phyloP scores from a whole-genome alignment of 2,329 filamentous ascomycete species.

The Hypoxylon rubiginosum region DNA sequence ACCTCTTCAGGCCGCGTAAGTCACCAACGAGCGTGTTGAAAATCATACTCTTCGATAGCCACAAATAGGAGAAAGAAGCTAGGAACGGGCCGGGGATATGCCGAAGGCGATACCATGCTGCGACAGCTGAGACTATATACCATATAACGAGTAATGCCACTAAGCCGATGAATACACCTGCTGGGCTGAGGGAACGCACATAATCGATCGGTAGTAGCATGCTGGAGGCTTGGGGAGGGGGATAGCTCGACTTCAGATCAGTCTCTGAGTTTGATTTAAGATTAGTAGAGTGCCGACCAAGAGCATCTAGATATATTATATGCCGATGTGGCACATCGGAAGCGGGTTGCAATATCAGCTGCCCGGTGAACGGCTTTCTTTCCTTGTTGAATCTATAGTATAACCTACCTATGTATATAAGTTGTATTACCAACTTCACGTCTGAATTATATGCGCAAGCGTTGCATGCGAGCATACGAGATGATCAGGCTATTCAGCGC shows the following conservation, averaged over 20 bases:
- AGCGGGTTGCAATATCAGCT: background rate
- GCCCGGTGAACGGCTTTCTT: background rate
- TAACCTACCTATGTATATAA: background rate
- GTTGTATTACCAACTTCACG: background rate
- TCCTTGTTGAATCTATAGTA: background rate
- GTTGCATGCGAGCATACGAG: too few species aligned
- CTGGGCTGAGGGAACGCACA: constrained; percentile 4
- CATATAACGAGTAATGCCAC: constrained; percentile 15
- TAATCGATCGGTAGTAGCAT: constrained; percentile 13
- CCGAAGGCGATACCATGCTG: constrained; percentile 54
- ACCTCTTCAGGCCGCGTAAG: constrained; percentile 31
- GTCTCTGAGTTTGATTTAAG: background rate
- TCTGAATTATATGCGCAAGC: background rate
- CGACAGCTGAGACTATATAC: constrained; percentile 33
- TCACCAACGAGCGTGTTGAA: constrained; percentile 19
- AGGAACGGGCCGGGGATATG: constrained; percentile 56
- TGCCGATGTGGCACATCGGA: background rate
- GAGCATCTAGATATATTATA: background rate
- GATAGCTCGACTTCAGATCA: background rate
- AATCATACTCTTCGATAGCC: constrained; percentile 52
- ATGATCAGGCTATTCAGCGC: background rate
- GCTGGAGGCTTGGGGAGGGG: background rate
- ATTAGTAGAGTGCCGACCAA: background rate
- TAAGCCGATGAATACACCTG: background rate
- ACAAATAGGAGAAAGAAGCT: constrained; percentile 57